A percentile compares a stretch with the other conserved stretches of the same genome.
These are phyloP conservation scores for Exophiala dermatitidis DNA, from an alignment of 2,329 filamentous ascomycete genomes.

Conservation along the genomic window DNA sequence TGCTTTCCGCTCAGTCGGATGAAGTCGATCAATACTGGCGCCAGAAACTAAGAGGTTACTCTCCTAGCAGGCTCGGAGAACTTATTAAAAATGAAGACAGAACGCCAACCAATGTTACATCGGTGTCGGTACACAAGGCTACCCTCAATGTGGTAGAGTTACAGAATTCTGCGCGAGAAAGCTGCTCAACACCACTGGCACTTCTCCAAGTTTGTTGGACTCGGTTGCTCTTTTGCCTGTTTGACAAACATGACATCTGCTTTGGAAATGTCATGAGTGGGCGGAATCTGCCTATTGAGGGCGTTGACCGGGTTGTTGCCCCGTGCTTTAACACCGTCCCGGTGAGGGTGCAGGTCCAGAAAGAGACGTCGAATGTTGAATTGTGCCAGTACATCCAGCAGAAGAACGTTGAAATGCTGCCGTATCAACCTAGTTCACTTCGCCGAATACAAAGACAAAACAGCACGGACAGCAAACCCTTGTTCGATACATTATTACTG, in stretches of 20 bases:
- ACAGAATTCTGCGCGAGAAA: constrained; percentile 39
- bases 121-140: background rate
- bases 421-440: constrained; percentile 68
- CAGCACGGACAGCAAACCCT: constrained; percentile 41
- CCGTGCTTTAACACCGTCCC: constrained; percentile 91
- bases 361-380: constrained; percentile 46
- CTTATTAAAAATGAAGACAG: constrained; percentile 4
- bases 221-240: constrained; percentile 52
- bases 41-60: constrained; percentile 36
- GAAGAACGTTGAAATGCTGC: constrained; percentile 55
- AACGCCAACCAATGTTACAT: background rate
- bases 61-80: constrained; percentile 14
- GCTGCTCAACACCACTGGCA: constrained; percentile 57
- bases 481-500: constrained; percentile 78
- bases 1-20: constrained; percentile 44
- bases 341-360: constrained; percentile 51
- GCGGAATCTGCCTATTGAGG: constrained; percentile 58
- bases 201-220: constrained; percentile 68
- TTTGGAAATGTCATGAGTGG: constrained; percentile 85
- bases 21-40: constrained; percentile 61
- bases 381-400: constrained; percentile 55
- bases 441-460: constrained; percentile 58
- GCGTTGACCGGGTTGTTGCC: constrained; percentile 66
- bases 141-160: constrained; percentile 5
- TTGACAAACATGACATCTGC: constrained; percentile 59